Conservation (phyloP, 306 rosid genomes). For the Comarum palustre region DNA sequence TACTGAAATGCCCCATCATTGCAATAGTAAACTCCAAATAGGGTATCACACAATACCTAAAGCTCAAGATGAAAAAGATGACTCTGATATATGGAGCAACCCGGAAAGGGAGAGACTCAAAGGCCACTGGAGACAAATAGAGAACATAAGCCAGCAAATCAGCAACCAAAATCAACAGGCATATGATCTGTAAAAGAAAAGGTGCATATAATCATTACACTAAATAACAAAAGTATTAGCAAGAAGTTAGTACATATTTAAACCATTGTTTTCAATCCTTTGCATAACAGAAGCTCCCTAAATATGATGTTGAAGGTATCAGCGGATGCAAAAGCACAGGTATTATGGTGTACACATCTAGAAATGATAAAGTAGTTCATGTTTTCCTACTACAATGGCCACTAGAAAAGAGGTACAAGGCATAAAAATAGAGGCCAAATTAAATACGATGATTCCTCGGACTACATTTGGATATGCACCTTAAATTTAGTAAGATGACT, state of each 20-base stretch:
- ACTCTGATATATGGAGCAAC: conserved; percentile 91
- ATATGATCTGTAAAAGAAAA: conserved; percentile 52
- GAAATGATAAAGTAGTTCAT: conserved; percentile 7
- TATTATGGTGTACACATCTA: not conserved
- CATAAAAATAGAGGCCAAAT: too few species aligned
- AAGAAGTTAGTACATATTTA: not conserved
- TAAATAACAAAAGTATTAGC: conserved; percentile 8
- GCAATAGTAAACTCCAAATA: conserved; percentile 8
- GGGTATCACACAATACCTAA: conserved; percentile 54
- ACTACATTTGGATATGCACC: conserved; percentile 52
- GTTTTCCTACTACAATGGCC: not conserved
- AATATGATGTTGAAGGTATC: not conserved
- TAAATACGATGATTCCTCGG: too few species aligned
- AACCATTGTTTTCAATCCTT: not conserved
- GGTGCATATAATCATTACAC: conserved; percentile 17
- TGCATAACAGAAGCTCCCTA: not conserved
- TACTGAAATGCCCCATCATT: not conserved
- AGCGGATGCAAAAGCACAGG: not conserved
- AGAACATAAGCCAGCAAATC: conserved; percentile 66
- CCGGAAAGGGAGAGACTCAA: conserved; percentile 79
- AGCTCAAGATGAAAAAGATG: conserved; percentile 69
- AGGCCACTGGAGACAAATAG: conserved; percentile 65
- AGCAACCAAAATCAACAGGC: conserved; percentile 60
- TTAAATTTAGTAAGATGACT: conserved; percentile 51
- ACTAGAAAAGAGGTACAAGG: not conserved